These are phyloP conservation scores for Xylaria cubensis DNA, from an alignment of 495 filamentous ascomycete species.

Conservation along the genomic window DNA sequence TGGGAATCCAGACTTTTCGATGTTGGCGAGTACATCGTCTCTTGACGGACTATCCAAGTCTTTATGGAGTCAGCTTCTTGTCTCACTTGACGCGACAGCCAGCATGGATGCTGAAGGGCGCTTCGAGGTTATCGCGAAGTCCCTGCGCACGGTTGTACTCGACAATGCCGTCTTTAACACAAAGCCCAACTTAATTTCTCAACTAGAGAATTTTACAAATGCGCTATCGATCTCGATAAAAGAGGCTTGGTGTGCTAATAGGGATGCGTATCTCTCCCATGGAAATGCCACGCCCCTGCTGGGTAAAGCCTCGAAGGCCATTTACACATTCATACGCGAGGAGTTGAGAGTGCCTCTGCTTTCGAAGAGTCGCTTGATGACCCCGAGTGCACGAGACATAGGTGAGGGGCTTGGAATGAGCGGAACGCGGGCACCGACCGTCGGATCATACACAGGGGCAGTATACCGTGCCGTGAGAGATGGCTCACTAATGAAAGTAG, in stretches of 20 bases:
- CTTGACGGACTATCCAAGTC: neutral
- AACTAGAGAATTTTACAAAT: neutral
- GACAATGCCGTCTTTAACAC: neutral
- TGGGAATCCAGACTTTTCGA: no score
- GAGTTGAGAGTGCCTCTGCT: conserved; percentile 18
- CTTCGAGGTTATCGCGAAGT: conserved; percentile 3
- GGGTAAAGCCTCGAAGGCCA: conserved; percentile 13
- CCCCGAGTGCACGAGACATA: neutral
- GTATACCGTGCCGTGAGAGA: conserved; percentile 21
- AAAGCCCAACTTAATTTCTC: neutral
- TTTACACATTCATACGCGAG: conserved; percentile 19
- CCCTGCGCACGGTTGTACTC: neutral
- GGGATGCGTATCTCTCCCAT: conserved; percentile 14
- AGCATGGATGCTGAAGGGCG: neutral
- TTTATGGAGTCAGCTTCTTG: neutral
- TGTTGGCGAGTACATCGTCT: no score
- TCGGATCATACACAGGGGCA: conserved; percentile 21
- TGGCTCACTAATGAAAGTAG: neutral
- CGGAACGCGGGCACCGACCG: conserved; percentile 17
- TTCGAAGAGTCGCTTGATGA: neutral
- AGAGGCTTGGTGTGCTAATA: conserved; percentile 16
- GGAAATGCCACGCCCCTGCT: conserved; percentile 18
- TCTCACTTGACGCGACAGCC: neutral
- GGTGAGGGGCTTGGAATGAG: neutral
- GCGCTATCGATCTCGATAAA: neutral